Base-by-base conservation (phyloP, 139 green algal genomes). In the Picochlorum sp. region DNA sequence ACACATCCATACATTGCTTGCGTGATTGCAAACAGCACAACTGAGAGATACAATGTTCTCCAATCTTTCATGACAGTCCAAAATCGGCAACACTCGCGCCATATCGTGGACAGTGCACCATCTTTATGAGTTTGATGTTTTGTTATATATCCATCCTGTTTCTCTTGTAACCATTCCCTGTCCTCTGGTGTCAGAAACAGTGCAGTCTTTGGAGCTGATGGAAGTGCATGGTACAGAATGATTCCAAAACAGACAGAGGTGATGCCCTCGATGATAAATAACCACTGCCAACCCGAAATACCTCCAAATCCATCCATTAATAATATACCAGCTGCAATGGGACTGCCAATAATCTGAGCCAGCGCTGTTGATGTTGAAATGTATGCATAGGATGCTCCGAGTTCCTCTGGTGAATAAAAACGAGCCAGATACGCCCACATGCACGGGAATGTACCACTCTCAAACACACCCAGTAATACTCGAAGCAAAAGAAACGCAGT, bases 231-330 rank as follows among this genome's bases (percentile, higher is more conserved):
- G 11, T 56, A 37, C n/a, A 84, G 62, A 20, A 58, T 70, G 2
- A 74, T n/a, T 16, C 73, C 77, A 41, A 80, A 77, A 32, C 71
- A 54, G 3, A 79, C 9, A 6, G 76, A 69, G 46, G 65, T 58
- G 1, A 60, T n/a, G n/a, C 81, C 84, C 58, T 89, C 84, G 34
- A 86, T 56, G 3, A 89, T 45, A 73, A 89, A 89, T 30, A 92
- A 74, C 81, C 79, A 89, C 68, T 87, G 78, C 85, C 85, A 92
- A 21, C 85, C 85, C 20, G 52, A 61, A 61, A 90, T 56, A 4
- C 85, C 85, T 5, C 44, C 23, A 11, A 77, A 18, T 14, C 81
- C 83, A 56, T 92, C 77, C 64, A 92, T 57, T 1, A 51, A 57
- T 20, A 92, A 74, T 18, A 88, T 76, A 20, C 24, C 71, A 4